Evolutionary conservation across 495 filamentous ascomycete genomes (phyloP), one percentile per base, ranked within the genome.

Genomic region (Penicillium coprophilum): DNA sequence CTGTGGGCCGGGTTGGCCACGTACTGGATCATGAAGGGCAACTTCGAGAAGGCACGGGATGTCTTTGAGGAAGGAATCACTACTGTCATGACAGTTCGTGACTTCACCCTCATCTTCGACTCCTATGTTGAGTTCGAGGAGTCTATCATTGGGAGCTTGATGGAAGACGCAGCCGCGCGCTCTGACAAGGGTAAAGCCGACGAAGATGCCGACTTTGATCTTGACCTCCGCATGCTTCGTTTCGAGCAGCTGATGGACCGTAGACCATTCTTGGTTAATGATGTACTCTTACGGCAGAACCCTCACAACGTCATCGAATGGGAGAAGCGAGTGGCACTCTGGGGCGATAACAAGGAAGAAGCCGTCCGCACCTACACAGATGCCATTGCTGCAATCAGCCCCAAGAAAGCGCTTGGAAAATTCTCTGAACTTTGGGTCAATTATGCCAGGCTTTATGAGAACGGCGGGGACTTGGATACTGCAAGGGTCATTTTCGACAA

Each of bases 171-270:
- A 9, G 89, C 91, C 3, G 71, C 77, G 41, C 87, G 95, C 45
- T 87, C 92, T 23, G 87, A 91, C 53, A 92, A 94, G 65, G 91
- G 87, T 28, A 84, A 85, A 54, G 68, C 87, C 4, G 86, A 97
- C 59, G 89, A 94, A 62, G 85, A 92, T 59, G 88, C 92, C 21
- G 95, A 99, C 62, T 91, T 96, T 55, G 94, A 99, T 61, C 81
- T 99, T 15, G 95, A 99, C 67, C 92, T 97, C 47, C 87, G 95
- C 13, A 96, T 99, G 91, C 86, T 96, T 80, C 85, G 95, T 30
- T 97, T 99, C 63, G 95, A 99, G 72, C 92, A 96, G 60, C 81
- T 99, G 48, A 97, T 97, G 93, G 92, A 97, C 71, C 87, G 95
- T 50, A 82, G 95, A 39, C 92, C 95, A 10, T 99, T 99, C 81